Conservation (phyloP, 2,329 filamentous ascomycete species). For the Helotiales sp. region DNA sequence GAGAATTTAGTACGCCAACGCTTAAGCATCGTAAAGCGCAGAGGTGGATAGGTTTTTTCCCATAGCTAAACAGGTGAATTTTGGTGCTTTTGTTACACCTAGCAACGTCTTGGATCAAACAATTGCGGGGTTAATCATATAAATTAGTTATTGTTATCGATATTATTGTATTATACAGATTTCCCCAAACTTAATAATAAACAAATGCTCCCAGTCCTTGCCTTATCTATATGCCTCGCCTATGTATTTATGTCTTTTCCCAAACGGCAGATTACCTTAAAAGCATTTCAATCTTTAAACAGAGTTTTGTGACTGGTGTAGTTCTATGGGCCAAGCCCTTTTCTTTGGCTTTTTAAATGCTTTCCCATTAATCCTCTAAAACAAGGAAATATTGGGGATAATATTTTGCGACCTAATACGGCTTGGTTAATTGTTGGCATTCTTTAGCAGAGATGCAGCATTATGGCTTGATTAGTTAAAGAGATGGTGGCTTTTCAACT, state of each 20-base stretch:
- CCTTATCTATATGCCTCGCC: too few species aligned
- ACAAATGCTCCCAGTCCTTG: conserved; percentile 15
- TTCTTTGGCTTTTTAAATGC: conserved; percentile 30
- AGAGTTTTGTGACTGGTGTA: conserved; percentile 23
- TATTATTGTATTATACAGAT: too few species aligned
- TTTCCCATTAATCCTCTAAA: conserved; percentile 25
- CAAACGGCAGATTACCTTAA: conserved; percentile 26
- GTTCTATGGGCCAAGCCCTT: conserved; percentile 22
- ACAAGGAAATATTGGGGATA: conserved; percentile 25
- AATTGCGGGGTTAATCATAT: too few species aligned
- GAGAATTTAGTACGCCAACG: conserved; percentile 12
- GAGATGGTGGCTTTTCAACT: conserved; percentile 25
- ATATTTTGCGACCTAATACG: conserved; percentile 30
- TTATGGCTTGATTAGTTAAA: conserved; percentile 23
- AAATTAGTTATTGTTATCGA: too few species aligned
- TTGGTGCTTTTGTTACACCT: too few species aligned
- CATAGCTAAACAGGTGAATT: not conserved
- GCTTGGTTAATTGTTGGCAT: conserved; percentile 29
- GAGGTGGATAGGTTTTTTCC: conserved; percentile 9
- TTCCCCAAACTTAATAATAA: too few species aligned
- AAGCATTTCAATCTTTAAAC: conserved; percentile 23
- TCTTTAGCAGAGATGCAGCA: conserved; percentile 23
- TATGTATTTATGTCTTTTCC: conserved; percentile 19
- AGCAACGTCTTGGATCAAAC: too few species aligned
- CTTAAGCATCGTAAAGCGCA: conserved; percentile 12